Evolutionary conservation across 345 rosid genomes (phyloP), one percentile per base, ranked within the genome.

Genomic region (Murraya paniculata): DNA sequence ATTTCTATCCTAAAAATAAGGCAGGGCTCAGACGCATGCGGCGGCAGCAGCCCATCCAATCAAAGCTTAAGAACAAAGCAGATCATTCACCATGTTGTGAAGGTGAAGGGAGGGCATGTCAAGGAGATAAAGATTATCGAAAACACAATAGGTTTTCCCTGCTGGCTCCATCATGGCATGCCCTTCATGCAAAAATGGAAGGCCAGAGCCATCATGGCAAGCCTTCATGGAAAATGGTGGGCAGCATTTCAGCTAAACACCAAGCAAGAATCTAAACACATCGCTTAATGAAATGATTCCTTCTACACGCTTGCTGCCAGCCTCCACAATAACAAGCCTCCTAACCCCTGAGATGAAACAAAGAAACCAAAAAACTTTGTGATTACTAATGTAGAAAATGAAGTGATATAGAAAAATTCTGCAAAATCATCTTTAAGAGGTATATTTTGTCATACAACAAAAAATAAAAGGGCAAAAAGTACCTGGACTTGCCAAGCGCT

Each of bases 291-390:
- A 89, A 60, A 93, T 86, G 50, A 91, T 86, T 75, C 96, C 98
- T 90, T 93, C 91, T 16, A 93, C 97, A 18, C 97, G 97, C 83
- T 88, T 92, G 90, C 92, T 92, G 61, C 97, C 97, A 38, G 92
- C 91, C 81, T 92, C 97, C 83, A 92, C 97, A 56, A 91, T 85
- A 74, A 92, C 84, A 55, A 92, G 82, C 78, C 97, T 85, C 84
- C 97, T 84, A 50, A 89, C 90, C 77, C 93, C 95, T 92, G 85
- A 35, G 62, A 61, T 36, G 18, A 74, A 71, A 69, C 75, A 80
- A 45, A 36, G 57, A 48, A 64, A 11, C 5, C 55, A 73, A 24
- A 73, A 65, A 65, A 30, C 33, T 14, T 27, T 13, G 25, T 22
- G 30, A 33, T n/a, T 36, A 67, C 50, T 8, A 13, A 13, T 19